Conservation (phyloP, 768 basidiomycete species). For the Serendipita sp. region DNA sequence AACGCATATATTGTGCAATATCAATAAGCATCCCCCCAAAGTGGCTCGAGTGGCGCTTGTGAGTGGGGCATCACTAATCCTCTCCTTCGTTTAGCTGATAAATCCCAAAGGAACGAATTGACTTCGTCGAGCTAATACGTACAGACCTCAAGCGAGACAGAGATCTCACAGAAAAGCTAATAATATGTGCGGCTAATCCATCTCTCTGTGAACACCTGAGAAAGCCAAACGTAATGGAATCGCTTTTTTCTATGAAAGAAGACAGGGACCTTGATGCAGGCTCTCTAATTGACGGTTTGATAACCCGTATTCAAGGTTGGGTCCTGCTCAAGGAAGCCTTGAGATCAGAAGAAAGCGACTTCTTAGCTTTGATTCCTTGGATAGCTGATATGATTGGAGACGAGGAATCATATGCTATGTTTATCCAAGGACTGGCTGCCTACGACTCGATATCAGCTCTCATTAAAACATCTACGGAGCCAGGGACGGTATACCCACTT, state of each 20-base stretch:
- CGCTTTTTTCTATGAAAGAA: conserved; percentile 22
- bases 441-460: conserved; percentile 25
- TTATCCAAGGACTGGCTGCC: conserved; percentile 53
- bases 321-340: conserved; percentile 44
- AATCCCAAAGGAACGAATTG: neutral
- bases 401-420: conserved; percentile 55
- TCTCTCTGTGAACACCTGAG: conserved; percentile 7
- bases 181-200: conserved; percentile 11
- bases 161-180: conserved; percentile 8
- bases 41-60: neutral
- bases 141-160: conserved; percentile 6
- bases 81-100: neutral
- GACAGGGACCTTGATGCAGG: conserved; percentile 15
- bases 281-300: conserved; percentile 27
- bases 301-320: conserved; percentile 42
- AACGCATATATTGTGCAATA: neutral
- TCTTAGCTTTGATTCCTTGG: conserved; percentile 30
- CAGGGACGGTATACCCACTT: conserved; percentile 26
- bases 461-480: conserved; percentile 26
- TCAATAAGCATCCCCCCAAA: neutral
- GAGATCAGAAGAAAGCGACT: conserved; percentile 36
- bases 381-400: conserved; percentile 46
- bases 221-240: conserved; percentile 5
- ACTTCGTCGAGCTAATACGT: conserved; percentile 1
- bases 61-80: neutral